A percentile compares a stretch with the other conserved stretches of the same genome.
phyloP scores from a whole-genome alignment of 192 early-diverging fungal species.

The Coemansia nantahalensis region DNA sequence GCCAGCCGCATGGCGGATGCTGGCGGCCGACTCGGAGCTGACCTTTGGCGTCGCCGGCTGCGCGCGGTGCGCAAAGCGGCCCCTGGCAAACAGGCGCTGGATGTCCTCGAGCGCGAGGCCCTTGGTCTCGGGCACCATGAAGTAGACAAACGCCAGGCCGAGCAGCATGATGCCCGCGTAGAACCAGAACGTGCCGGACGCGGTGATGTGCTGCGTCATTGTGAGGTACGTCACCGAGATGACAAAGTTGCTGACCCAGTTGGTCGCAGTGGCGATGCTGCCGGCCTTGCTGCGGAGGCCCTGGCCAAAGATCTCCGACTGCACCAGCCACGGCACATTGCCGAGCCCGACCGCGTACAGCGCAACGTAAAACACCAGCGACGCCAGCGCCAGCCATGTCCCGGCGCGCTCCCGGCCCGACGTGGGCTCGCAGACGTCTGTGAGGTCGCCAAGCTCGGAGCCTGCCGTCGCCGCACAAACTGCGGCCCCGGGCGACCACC shows the following conservation, averaged over 20 bases:
- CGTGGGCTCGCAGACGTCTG: constrained; percentile 24
- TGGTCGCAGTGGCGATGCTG: constrained; percentile 47
- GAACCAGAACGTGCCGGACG: constrained; percentile 53
- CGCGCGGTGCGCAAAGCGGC: constrained; percentile 12
- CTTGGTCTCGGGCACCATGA: constrained; percentile 50
- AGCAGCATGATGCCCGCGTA: constrained; percentile 45
- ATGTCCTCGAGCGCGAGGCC: constrained; percentile 51
- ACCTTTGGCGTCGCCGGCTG: constrained; percentile 4
- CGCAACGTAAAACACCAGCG: constrained; percentile 51
- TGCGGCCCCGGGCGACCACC: constrained; percentile 32
- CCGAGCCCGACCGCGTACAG: constrained; percentile 49
- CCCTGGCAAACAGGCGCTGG: constrained; percentile 36
- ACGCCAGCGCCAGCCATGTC: constrained; percentile 48
- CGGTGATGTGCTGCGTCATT: constrained; percentile 51
- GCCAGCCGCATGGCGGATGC: not conserved
- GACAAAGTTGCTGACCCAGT: constrained; percentile 50
- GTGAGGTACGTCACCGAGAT: constrained; percentile 50
- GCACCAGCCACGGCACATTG: constrained; percentile 51
- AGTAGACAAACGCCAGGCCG: constrained; percentile 32
- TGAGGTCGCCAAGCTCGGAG: constrained; percentile 21
- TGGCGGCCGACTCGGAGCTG: not conserved
- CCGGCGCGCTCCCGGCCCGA: constrained; percentile 32
- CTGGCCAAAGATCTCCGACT: constrained; percentile 52
- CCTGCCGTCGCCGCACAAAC: constrained; percentile 21
- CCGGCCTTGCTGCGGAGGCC: constrained; percentile 52